These are phyloP conservation scores for Cystobasidium ongulense DNA, from an alignment of 768 basidiomycete species.

Conservation along the genomic window DNA sequence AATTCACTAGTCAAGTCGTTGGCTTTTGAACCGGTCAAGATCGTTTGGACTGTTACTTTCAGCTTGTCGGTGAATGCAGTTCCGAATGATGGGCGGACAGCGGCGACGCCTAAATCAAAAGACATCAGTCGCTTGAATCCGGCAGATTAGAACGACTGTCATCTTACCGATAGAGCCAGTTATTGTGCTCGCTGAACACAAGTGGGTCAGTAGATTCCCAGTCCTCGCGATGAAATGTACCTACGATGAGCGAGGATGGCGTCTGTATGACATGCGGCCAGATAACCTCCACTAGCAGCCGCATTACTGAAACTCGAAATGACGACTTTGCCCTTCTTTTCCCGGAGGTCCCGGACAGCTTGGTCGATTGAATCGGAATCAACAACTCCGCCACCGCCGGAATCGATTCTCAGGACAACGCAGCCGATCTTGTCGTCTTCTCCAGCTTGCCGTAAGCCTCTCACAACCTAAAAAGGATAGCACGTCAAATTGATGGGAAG, in stretches of 20 bases:
- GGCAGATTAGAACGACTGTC: background rate
- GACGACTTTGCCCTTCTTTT: conserved; percentile 39
- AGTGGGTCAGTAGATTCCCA: background rate
- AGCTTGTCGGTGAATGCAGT: conserved; percentile 41
- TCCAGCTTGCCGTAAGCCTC: conserved; percentile 41
- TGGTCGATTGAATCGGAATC: conserved; percentile 41
- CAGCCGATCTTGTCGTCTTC: conserved; percentile 40
- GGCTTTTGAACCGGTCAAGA: conserved; percentile 38
- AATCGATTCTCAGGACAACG: conserved; percentile 41
- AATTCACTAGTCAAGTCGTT: conserved; percentile 35
- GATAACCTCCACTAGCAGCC: conserved; percentile 40
- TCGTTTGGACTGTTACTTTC: conserved; percentile 39
- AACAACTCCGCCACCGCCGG: conserved; percentile 41
- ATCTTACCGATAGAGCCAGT: conserved; percentile 38
- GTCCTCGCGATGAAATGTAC: background rate
- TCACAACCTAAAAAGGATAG: conserved; percentile 36
- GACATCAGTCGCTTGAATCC: conserved; percentile 1
- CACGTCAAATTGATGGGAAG: background rate
- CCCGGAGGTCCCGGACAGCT: conserved; percentile 39
- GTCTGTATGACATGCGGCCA: conserved; percentile 38
- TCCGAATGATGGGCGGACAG: conserved; percentile 40
- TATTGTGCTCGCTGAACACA: conserved; percentile 35
- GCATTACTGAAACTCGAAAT: conserved; percentile 41
- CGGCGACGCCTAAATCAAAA: conserved; percentile 34
- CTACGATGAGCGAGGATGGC: conserved; percentile 40